These are phyloP conservation scores for Dactylellina sp. DNA, from an alignment of 2,329 filamentous ascomycete genomes.

Conservation along the genomic window DNA sequence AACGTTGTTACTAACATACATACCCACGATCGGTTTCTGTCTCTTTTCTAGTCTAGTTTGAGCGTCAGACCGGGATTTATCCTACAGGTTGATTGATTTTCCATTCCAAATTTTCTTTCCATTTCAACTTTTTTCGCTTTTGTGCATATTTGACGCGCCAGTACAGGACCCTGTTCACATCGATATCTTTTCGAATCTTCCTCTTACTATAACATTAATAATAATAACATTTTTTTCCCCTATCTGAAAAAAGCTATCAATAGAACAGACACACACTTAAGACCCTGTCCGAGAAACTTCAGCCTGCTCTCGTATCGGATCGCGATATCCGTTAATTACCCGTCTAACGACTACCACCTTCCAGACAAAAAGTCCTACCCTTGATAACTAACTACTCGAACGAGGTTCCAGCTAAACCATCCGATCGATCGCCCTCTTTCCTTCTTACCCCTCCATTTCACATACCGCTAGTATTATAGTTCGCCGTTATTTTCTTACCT, in stretches of 20 bases:
- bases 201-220: conserved; percentile 26
- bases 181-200: no score
- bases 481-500: not conserved
- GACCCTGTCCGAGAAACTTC: conserved; percentile 1
- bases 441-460: conserved; percentile 11
- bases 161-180: conserved; percentile 25
- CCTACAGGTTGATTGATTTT: conserved; percentile 6
- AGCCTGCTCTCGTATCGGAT: conserved; percentile 36
- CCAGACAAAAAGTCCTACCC: conserved; percentile 8
- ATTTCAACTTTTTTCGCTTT: not conserved
- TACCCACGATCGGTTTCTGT: not conserved
- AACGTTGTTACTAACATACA: not conserved
- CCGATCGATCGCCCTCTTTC: not conserved
- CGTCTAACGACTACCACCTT: conserved; percentile 32
- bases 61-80: not conserved
- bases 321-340: conserved; percentile 54
- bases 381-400: conserved; percentile 24
- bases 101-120: not conserved
- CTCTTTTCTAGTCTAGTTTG: not conserved
- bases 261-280: conserved; percentile 9
- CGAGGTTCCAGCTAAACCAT: not conserved
- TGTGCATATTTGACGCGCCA: not conserved
- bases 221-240: conserved; percentile 6
- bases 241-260: conserved; percentile 18
- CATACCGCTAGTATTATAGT: not conserved